These are phyloP conservation scores for Hyaloscypha finlandica DNA, from an alignment of 495 filamentous ascomycete genomes.

Conservation along the genomic window DNA sequence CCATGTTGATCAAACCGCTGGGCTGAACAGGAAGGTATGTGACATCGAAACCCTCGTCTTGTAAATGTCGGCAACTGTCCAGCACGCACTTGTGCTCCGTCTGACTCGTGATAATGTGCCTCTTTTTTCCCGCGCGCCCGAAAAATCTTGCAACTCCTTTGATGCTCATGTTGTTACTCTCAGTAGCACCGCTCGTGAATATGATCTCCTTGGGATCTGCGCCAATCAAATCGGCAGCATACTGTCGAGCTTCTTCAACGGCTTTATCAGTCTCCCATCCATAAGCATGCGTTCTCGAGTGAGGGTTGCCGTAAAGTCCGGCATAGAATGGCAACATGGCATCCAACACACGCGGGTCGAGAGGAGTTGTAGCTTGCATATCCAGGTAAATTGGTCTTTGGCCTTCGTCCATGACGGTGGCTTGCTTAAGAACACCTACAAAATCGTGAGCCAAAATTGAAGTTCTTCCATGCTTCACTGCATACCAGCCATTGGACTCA, in stretches of 20 bases:
- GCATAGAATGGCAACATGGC: slow-evolving; percentile 96
- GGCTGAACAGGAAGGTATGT: slow-evolving; percentile 90
- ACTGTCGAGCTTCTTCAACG: slow-evolving; percentile 78
- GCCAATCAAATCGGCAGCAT: slow-evolving; percentile 85
- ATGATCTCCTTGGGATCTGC: slow-evolving; percentile 98
- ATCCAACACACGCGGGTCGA: slow-evolving; percentile 91
- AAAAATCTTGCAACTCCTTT: slow-evolving; percentile 98
- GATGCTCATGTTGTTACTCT: slow-evolving; percentile 99
- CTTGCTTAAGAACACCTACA: slow-evolving; percentile 82
- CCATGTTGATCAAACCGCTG: slow-evolving; percentile 81
- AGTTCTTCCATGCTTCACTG: slow-evolving; percentile 15
- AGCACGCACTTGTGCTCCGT: slow-evolving; percentile 99
- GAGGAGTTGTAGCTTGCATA: slow-evolving; percentile 97
- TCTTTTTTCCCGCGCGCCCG: slow-evolving; percentile 90
- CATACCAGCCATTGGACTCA: slow-evolving; percentile 78
- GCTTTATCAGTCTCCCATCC: slow-evolving; percentile 98
- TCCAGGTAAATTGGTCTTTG: slow-evolving; percentile 95
- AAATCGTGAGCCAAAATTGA: slow-evolving; percentile 22
- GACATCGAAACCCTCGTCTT: slow-evolving; percentile 94
- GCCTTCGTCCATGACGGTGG: slow-evolving; percentile 91
- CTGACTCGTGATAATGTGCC: slow-evolving; percentile 94
- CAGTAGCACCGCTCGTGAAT: slow-evolving; percentile 96
- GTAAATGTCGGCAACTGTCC: slow-evolving; percentile 93
- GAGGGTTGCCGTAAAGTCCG: slow-evolving; percentile 93
- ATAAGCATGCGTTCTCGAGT: slow-evolving; percentile 96